Conservation (phyloP, 208 protist species). For the Endotrypanum monterogeii region DNA sequence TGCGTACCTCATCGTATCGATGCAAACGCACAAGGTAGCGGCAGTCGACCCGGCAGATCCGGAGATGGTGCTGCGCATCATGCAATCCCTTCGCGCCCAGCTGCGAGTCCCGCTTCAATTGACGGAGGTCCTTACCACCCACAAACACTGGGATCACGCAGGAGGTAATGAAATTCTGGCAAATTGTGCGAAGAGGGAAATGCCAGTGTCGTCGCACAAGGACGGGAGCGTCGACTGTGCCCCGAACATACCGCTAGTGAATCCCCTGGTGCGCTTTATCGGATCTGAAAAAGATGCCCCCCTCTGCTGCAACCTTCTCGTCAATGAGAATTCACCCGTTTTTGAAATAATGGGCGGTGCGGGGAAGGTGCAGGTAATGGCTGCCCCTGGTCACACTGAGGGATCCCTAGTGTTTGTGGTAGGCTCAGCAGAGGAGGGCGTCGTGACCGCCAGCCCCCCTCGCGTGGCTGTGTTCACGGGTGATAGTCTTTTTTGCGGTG, state of each 20-base stretch:
- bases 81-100: slow-evolving; percentile 38
- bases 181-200: slow-evolving; percentile 15
- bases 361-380: slow-evolving; percentile 53
- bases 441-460: slow-evolving; percentile 12
- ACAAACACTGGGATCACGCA: slow-evolving; percentile 97
- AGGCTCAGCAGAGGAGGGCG: slow-evolving; percentile 46
- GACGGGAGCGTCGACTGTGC: slow-evolving; percentile 17
- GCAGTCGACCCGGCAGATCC: slow-evolving; percentile 85
- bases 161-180: slow-evolving; percentile 89
- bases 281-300: slow-evolving; percentile 73
- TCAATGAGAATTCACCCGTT: slow-evolving; percentile 45
- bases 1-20: slow-evolving; percentile 81
- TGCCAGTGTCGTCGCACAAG: slow-evolving; percentile 8
- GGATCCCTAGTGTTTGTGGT: slow-evolving; percentile 82
- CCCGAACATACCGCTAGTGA: slow-evolving; percentile 17
- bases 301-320: slow-evolving; percentile 51
- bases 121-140: slow-evolving; percentile 92
- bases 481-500: slow-evolving; percentile 94
- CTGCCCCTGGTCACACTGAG: slow-evolving; percentile 78
- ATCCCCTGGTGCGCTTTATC: slow-evolving; percentile 52
- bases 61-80: slow-evolving; percentile 47
- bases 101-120: slow-evolving; percentile 47
- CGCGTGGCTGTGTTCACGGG: slow-evolving; percentile 90
- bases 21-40: slow-evolving; percentile 49
- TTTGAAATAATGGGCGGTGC: slow-evolving; percentile 57